Evolutionary conservation across 169 alveolate species (phyloP).

Genomic region (Plasmodium relictum): DNA sequence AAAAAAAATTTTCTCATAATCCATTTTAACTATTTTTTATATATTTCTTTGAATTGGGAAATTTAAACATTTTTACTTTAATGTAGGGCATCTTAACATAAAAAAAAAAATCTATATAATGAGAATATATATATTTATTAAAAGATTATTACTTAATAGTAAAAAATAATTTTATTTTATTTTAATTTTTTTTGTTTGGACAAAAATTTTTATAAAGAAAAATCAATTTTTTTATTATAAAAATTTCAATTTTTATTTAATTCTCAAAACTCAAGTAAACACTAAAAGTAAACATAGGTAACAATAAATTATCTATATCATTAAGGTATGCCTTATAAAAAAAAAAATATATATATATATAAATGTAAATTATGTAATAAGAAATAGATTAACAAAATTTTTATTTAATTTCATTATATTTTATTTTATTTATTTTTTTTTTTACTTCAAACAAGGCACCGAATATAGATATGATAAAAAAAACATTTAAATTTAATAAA

Average conservation of each 20-base stretch:
- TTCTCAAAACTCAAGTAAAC: constrained; percentile 56
- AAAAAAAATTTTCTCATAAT: background rate
- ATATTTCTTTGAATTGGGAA: background rate
- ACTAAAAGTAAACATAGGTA: constrained; percentile 48
- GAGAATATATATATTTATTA: no score
- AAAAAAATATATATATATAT: constrained; percentile 17
- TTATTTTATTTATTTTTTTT: constrained; percentile 9
- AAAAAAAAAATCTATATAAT: background rate
- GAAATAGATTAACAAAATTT: background rate
- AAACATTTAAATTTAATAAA: background rate
- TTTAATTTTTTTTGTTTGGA: no score
- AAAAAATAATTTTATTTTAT: no score
- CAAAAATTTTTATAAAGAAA: no score
- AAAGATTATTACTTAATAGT: no score
- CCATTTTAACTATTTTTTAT: background rate
- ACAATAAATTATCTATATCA: constrained; percentile 58
- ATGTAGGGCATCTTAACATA: background rate
- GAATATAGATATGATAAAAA: constrained; percentile 31
- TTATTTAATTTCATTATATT: background rate
- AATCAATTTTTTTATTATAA: no score
- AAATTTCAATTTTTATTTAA: background rate
- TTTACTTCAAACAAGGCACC: constrained; percentile 68
- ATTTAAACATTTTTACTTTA: background rate
- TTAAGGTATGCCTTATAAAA: constrained; percentile 50
- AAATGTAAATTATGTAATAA: background rate